Base-by-base conservation (phyloP, 2,329 filamentous ascomycete species). In the Phoma sp. region DNA sequence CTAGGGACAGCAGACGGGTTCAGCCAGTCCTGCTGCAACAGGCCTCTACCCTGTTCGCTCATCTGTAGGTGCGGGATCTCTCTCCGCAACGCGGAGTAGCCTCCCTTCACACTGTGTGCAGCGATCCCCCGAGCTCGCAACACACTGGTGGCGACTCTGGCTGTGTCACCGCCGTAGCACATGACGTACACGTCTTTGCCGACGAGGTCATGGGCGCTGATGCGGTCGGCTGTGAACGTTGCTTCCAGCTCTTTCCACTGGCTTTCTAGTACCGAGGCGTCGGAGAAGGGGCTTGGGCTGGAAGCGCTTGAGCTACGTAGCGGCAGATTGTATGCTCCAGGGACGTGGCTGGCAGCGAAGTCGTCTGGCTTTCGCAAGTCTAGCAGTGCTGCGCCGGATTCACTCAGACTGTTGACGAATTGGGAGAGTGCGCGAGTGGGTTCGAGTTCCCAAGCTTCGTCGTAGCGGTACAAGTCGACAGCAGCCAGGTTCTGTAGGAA, bases 391-490 rank as follows among this genome's bases (percentile, higher is more conserved):
- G 57, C 34, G 3, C 42, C 36, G 9, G 26, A 10, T 9, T 26
- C 17, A 2, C 14, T 30, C 14, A 56, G 32, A 2, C 15, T 51
- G 14, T 50, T 47, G 7, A 47, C 45, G n/a, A 59, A 60, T 20
- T 58, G 58, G 1, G 51, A 47, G 12, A 64, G 53, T 5, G 55
- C 53, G 29, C 42, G 51, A 9, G 38, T 42, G 1, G 62, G 53
- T 20, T 57, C 34, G 2, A 65, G 53, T 23, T 65, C 62, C 62
- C 62, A 65, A 17, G 59, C 59, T 40, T 64, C 62, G 23, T 65
- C 62, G 47, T 65, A 65, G 21, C 62, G 61, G 33, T 65, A 60
- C 6, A 62, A 39, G 12, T 65, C 62, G 28, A 65, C 62, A 4
- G 51, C 45, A 9, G 51, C 45, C 7, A 65, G 59, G 3, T 64